phyloP scores from a whole-genome alignment of 352 stramenopile species.

The Phytophthora parvispora region DNA sequence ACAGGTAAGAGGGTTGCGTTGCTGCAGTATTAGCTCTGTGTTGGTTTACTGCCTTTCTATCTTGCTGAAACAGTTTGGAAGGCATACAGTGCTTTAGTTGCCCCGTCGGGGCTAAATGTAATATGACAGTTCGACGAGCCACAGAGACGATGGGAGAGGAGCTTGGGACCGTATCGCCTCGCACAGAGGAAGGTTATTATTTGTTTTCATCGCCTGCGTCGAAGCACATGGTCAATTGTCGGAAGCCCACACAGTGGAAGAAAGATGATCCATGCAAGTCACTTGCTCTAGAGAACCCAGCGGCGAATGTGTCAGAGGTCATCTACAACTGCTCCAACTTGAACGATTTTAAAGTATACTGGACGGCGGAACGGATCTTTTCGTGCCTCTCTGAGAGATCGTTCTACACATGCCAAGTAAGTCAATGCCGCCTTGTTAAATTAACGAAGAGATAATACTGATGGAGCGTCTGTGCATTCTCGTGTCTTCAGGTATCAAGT shows the following conservation, averaged over 20 bases:
- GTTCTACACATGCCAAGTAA: conserved; percentile 79
- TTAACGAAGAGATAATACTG: too few species aligned
- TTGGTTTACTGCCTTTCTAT: not conserved
- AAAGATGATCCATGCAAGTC: conserved; percentile 59
- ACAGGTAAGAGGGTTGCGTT: conserved; percentile 38
- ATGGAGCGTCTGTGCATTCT: too few species aligned
- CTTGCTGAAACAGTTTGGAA: conserved; percentile 50
- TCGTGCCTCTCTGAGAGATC: conserved; percentile 60
- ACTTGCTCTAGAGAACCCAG: conserved; percentile 20
- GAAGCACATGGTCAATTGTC: conserved; percentile 38
- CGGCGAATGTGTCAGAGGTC: conserved; percentile 36
- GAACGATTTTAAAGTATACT: conserved; percentile 61
- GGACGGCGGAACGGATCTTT: conserved; percentile 65
- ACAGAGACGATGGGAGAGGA: conserved; percentile 58
- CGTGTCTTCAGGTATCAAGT: conserved; percentile 45
- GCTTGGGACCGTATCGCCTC: conserved; percentile 59
- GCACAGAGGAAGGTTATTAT: conserved; percentile 66
- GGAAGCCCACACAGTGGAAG: conserved; percentile 50
- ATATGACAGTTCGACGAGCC: conserved; percentile 58
- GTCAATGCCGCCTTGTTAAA: not conserved
- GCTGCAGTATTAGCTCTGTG: not conserved
- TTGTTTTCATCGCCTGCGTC: conserved; percentile 61
- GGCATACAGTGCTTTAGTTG: conserved; percentile 66
- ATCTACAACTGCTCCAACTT: conserved; percentile 50
- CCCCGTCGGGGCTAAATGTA: conserved; percentile 56